Conservation (phyloP, 176 grass and related monocot species). For the Phragmites australis region DNA sequence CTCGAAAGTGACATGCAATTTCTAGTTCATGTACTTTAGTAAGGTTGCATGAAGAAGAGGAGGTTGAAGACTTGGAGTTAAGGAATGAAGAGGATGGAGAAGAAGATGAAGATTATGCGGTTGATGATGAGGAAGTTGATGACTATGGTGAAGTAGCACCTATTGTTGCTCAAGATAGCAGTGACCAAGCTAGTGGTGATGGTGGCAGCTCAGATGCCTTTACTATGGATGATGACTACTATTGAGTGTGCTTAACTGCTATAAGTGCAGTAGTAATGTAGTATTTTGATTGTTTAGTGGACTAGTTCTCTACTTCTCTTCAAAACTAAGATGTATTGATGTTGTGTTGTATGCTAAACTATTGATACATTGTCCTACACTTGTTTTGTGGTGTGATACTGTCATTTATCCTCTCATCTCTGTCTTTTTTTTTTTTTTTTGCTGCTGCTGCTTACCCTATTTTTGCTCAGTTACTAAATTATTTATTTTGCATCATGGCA, state of each 20-base stretch:
- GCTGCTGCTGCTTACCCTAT: too few relatives aligned
- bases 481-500: too few relatives aligned
- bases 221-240: background rate
- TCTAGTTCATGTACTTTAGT: background rate
- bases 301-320: too few relatives aligned
- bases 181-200: background rate
- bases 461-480: too few relatives aligned
- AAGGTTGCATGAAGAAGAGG: background rate
- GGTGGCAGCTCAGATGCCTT: background rate
- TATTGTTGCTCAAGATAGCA: background rate
- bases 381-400: too few relatives aligned
- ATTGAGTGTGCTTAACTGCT: background rate
- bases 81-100: background rate
- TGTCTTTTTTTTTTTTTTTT: too few relatives aligned
- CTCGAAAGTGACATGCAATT: background rate
- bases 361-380: too few relatives aligned
- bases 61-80: background rate
- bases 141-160: background rate
- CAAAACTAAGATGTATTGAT: too few relatives aligned
- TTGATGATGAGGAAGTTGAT: background rate
- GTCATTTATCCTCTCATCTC: too few relatives aligned
- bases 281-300: background rate
- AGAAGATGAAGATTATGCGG: background rate
- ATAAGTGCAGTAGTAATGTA: background rate
- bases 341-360: too few relatives aligned